Evolutionary conservation across 1,284 basidiomycete genomes (phyloP).

Genomic region (Neolentinus lepideus): DNA sequence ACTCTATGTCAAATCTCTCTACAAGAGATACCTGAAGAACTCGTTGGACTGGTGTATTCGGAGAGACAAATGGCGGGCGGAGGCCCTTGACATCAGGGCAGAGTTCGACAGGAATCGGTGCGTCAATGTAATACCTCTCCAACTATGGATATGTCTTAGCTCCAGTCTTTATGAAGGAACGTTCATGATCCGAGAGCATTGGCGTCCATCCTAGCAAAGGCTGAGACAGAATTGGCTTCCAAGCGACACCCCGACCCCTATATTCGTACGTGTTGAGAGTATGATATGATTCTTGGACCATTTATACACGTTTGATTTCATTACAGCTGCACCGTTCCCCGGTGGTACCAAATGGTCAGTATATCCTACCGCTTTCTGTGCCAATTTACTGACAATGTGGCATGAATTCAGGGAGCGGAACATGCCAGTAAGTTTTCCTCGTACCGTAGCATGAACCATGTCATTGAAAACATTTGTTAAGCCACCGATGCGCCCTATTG

Average conservation of each 20-base stretch:
- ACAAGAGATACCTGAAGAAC: conserved; percentile 82
- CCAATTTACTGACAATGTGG: neutral
- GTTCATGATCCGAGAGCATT: conserved; percentile 85
- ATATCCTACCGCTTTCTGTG: neutral
- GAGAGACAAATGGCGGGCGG: conserved; percentile 78
- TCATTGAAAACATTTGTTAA: conserved; percentile 13
- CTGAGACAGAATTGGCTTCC: conserved; percentile 69
- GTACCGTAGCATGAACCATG: neutral
- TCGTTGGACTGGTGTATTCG: conserved; percentile 85
- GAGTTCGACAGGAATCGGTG: conserved; percentile 91
- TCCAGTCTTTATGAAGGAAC: conserved; percentile 43
- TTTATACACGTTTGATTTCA: conserved; percentile 12
- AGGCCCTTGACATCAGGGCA: conserved; percentile 81
- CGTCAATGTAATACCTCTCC: conserved; percentile 18
- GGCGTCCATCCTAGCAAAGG: conserved; percentile 73
- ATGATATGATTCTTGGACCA: neutral
- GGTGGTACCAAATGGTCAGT: conserved; percentile 87
- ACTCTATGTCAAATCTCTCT: conserved; percentile 87
- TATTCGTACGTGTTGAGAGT: conserved; percentile 57
- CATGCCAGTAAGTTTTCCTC: conserved; percentile 46
- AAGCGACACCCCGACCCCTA: conserved; percentile 87
- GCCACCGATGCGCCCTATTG: conserved; percentile 46
- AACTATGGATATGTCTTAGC: neutral
- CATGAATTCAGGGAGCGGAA: conserved; percentile 62
- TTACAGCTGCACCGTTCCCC: conserved; percentile 65